Percentiles rank a stretch among this genome's conserved stretches.
These are phyloP conservation scores for Candida vaughaniae DNA, from an alignment of 805 yeast genomes.

Conservation along the genomic window DNA sequence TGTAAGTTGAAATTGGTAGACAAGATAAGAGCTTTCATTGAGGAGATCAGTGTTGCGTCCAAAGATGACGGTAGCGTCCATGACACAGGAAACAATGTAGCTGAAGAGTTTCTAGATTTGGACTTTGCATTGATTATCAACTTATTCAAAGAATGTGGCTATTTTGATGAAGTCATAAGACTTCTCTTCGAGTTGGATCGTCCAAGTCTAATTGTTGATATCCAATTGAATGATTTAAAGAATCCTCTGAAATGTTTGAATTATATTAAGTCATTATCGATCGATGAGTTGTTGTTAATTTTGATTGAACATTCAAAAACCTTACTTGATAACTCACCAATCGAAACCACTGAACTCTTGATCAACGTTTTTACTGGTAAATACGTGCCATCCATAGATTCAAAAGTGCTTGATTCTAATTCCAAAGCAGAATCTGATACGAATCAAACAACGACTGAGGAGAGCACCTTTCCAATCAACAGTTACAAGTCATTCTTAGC, in stretches of 20 bases:
- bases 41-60: constrained; percentile 28
- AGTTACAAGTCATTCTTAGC: constrained; percentile 32
- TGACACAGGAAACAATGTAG: constrained; percentile 2
- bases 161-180: constrained; percentile 61
- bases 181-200: constrained; percentile 72
- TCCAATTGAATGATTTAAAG: constrained; percentile 63
- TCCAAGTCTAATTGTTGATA: constrained; percentile 72
- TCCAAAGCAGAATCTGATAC: constrained; percentile 8
- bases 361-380: constrained; percentile 89
- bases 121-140: constrained; percentile 67
- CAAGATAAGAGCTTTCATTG: constrained; percentile 58
- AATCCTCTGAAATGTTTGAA: constrained; percentile 45
- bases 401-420: constrained; percentile 11
- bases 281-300: constrained; percentile 75
- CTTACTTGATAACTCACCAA: constrained; percentile 66
- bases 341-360: constrained; percentile 76
- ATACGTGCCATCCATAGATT: constrained; percentile 47
- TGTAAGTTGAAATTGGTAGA: constrained; percentile 68
- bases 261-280: constrained; percentile 65
- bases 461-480: constrained; percentile 23
- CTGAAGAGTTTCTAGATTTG: constrained; percentile 40
- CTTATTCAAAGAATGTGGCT: constrained; percentile 71
- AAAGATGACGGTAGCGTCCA: constrained; percentile 11
- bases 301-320: constrained; percentile 64
- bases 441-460: not conserved